Base-by-base conservation (phyloP, 2,329 filamentous ascomycete species). In the Moelleriella libera region DNA sequence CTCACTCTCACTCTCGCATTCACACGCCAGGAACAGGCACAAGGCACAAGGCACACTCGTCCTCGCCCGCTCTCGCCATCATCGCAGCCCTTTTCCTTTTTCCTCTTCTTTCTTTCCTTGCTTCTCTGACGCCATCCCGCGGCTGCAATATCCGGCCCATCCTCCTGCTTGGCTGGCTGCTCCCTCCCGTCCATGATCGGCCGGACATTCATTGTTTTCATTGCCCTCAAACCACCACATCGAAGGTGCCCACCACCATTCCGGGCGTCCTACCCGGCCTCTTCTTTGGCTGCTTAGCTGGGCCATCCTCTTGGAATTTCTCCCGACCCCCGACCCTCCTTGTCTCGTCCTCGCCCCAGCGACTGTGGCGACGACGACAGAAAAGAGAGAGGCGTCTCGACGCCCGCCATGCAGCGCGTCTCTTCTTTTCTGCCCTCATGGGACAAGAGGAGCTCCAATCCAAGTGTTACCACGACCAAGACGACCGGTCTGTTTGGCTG, bases 401-500 rank as follows among this genome's bases (percentile, higher is more conserved):
- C 55, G 57, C 56, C 57, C 58, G 56, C 53, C 53, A 69, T 69
- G 66, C 66, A 69, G 63, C 64, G 66, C 56, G 65, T 69, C 51
- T 69, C 66, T 51, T 57, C 62, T 49, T 66, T 69, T 51, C 61
- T 69, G 50, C 66, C 66, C 51, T 66, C 66, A n/a, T 68, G 66
- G 66, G 66, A 69, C 51, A 69, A 63, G 58, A 67, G 67, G 55
- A 62, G 60, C 45, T 66, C 63, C 47, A 59, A 53, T 48, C 50
- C 55, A 50, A 56, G 53, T 43, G 52, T 3, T 21, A 21, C 52
- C 48, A 55, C 40, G n/a, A n/a, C 56, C 50, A 60, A 60, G 50
- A 52, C 56, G 41, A 48, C 53, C 44, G 52, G 58, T 51, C 59
- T 72, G 32, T 71, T 70, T 49, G 64, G 65, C 45, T 71, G 69